These are phyloP conservation scores for Yamadazyma aaseri DNA, from an alignment of 1,139 yeast genomes.

Conservation along the genomic window DNA sequence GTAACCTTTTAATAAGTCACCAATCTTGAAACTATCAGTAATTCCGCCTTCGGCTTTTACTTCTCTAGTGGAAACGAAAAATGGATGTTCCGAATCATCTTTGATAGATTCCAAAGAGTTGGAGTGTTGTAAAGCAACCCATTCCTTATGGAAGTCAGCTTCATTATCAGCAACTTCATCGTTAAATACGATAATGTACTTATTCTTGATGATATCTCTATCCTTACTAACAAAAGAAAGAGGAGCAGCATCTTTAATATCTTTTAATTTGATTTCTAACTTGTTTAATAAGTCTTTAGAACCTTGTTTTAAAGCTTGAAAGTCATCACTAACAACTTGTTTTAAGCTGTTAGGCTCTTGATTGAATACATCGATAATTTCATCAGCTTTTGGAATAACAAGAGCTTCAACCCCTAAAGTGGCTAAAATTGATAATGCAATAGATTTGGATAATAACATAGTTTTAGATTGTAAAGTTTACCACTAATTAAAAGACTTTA, in stretches of 20 bases:
- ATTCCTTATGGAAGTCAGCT: slow-evolving; percentile 58
- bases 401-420: slow-evolving; percentile 63
- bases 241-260: slow-evolving; percentile 16
- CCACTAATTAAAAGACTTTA: not conserved
- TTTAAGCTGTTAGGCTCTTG: slow-evolving; percentile 7
- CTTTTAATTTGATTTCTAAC: slow-evolving; percentile 14
- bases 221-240: slow-evolving; percentile 10
- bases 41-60: slow-evolving; percentile 54
- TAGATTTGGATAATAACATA: slow-evolving; percentile 50
- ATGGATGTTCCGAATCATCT: slow-evolving; percentile 37
- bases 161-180: slow-evolving; percentile 23
- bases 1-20: slow-evolving; percentile 29
- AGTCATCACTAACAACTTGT: slow-evolving; percentile 3
- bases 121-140: slow-evolving; percentile 53
- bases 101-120: slow-evolving; percentile 22
- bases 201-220: slow-evolving; percentile 49
- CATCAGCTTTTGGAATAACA: slow-evolving; percentile 57
- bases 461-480: not conserved
- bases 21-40: slow-evolving; percentile 38
- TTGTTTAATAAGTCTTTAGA: slow-evolving; percentile 11
- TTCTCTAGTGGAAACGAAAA: slow-evolving; percentile 28
- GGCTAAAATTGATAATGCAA: slow-evolving; percentile 54
- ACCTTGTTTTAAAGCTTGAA: slow-evolving; percentile 6
- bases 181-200: slow-evolving; percentile 37
- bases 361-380: slow-evolving; percentile 39